These are phyloP conservation scores for Aureobasidium sp. DNA, from an alignment of 2,329 filamentous ascomycete genomes.

Conservation along the genomic window DNA sequence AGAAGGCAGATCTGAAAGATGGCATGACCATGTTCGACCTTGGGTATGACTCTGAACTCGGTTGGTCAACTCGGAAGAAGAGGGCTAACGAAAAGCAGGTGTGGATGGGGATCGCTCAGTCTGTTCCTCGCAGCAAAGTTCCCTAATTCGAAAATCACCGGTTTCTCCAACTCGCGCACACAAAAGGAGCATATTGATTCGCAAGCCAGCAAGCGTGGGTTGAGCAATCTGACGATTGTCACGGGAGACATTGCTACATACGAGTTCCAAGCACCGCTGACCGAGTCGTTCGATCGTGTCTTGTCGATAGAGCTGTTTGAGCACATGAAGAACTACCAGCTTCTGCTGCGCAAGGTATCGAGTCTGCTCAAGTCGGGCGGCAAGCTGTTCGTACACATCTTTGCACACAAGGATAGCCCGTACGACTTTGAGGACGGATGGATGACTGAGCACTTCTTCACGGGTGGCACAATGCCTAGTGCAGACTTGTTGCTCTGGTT, in stretches of 20 bases:
- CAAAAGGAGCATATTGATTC: constrained; percentile 62
- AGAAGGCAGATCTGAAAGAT: constrained; percentile 52
- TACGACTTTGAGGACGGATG: constrained; percentile 67
- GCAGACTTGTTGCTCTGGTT: constrained; percentile 62
- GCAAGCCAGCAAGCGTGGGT: constrained; percentile 48
- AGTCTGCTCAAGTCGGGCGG: constrained; percentile 54
- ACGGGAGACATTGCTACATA: constrained; percentile 62
- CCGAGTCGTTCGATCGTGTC: constrained; percentile 53
- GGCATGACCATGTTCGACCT: constrained; percentile 58
- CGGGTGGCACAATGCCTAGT: constrained; percentile 64
- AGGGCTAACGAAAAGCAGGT: constrained; percentile 36
- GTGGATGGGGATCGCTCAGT: constrained; percentile 61
- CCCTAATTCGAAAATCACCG: constrained; percentile 55
- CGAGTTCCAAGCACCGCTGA: constrained; percentile 44
- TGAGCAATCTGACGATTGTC: constrained; percentile 56
- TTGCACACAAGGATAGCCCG: constrained; percentile 56
- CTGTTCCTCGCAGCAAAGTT: constrained; percentile 60
- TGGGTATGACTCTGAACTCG: constrained; percentile 39
- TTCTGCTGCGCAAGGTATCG: constrained; percentile 57
- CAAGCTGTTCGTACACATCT: constrained; percentile 64
- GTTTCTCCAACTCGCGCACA: constrained; percentile 62
- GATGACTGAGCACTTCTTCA: constrained; percentile 71
- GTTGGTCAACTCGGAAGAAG: background rate
- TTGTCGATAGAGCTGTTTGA: constrained; percentile 67
- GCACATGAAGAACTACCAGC: constrained; percentile 70